These are phyloP conservation scores for Candida incommunis DNA, from an alignment of 805 yeast species.

Conservation along the genomic window DNA sequence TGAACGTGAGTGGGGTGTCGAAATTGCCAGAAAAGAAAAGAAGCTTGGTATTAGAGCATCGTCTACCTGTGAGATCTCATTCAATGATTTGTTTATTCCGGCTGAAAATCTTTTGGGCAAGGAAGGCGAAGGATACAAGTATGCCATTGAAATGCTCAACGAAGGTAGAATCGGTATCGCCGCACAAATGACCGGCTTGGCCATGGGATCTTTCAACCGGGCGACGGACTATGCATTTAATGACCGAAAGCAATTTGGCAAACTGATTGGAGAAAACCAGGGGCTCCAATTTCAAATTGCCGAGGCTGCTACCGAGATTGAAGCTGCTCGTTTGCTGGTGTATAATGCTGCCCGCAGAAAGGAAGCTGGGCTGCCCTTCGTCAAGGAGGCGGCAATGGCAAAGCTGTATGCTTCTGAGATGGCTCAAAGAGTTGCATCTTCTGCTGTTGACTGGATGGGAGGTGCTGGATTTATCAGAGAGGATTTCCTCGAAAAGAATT, in stretches of 20 bases:
- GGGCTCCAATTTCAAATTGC: slow-evolving; percentile 35
- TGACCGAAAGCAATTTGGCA: slow-evolving; percentile 30
- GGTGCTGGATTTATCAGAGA: slow-evolving; percentile 34
- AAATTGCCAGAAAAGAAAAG: slow-evolving; percentile 30
- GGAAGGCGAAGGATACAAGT: slow-evolving; percentile 31
- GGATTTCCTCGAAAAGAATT: slow-evolving; percentile 28
- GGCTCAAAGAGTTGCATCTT: slow-evolving; percentile 26
- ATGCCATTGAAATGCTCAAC: slow-evolving; percentile 29
- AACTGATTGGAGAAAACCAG: slow-evolving; percentile 29
- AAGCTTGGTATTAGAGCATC: slow-evolving; percentile 30
- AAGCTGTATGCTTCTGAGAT: slow-evolving; percentile 27
- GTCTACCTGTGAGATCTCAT: slow-evolving; percentile 27
- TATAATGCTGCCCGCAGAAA: slow-evolving; percentile 33
- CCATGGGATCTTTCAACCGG: slow-evolving; percentile 28
- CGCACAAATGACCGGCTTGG: slow-evolving; percentile 32
- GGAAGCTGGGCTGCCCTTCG: slow-evolving; percentile 27
- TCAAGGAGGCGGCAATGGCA: slow-evolving; percentile 33
- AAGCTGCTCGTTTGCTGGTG: slow-evolving; percentile 27
- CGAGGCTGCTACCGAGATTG: slow-evolving; percentile 29
- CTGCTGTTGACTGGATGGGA: slow-evolving; percentile 34
- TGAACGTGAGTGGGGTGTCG: slow-evolving; percentile 27
- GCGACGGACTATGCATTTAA: slow-evolving; percentile 25
- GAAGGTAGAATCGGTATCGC: slow-evolving; percentile 34
- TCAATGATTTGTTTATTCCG: slow-evolving; percentile 29
- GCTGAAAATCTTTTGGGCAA: slow-evolving; percentile 28